Percentiles rank a stretch among this genome's conserved stretches.
phyloP scores from a whole-genome alignment of 106 monocot species.

The Dendrobium officinale region DNA sequence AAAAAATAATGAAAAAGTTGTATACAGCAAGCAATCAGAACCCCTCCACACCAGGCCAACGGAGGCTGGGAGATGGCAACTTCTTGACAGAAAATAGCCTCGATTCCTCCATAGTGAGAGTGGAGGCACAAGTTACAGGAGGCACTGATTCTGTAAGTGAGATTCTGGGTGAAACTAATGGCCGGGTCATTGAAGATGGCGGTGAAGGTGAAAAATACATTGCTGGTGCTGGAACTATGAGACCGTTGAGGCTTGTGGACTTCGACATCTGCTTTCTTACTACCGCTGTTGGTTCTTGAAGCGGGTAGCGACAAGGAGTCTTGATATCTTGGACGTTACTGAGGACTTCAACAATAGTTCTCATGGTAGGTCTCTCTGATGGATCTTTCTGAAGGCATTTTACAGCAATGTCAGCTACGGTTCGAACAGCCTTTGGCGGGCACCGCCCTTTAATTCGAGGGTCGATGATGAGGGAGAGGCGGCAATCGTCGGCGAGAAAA shows the following conservation, averaged over 20 bases:
- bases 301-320: constrained; percentile 28
- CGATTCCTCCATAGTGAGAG: constrained; percentile 31
- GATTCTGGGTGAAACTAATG: constrained; percentile 35
- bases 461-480: constrained; percentile 45
- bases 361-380: constrained; percentile 50
- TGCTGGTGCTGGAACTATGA: constrained; percentile 9
- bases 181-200: constrained; percentile 16
- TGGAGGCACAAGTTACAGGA: constrained; percentile 51
- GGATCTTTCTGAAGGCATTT: constrained; percentile 47
- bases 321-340: constrained; percentile 45
- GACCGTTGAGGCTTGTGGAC: constrained; percentile 42
- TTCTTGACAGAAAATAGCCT: constrained; percentile 20
- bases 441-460: constrained; percentile 39
- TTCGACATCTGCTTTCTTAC: constrained; percentile 33
- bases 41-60: constrained; percentile 51
- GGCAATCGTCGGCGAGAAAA: constrained; percentile 44
- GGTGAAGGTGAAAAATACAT: constrained; percentile 28
- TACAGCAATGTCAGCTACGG: constrained; percentile 36
- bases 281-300: constrained; percentile 35
- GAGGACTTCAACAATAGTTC: constrained; percentile 34
- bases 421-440: constrained; percentile 33
- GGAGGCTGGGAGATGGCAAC: constrained; percentile 17
- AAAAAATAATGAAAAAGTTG: no score
- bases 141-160: constrained; percentile 33
- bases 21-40: constrained; percentile 7